Conservation (phyloP, 768 basidiomycete species). For the Neoboletus magnificus region DNA sequence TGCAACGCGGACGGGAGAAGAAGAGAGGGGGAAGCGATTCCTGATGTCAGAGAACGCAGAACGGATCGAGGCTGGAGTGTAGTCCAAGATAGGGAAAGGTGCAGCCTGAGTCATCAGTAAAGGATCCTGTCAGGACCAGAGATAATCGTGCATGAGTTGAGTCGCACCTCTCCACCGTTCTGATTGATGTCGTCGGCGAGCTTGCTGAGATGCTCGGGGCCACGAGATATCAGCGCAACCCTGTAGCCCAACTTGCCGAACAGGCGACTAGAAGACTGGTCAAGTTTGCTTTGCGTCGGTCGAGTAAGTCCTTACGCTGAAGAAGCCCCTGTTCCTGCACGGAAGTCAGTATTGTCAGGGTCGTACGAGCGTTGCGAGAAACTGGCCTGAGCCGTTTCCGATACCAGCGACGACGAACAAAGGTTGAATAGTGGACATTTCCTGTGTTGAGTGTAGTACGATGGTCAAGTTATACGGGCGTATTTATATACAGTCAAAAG, state of each 20-base stretch:
- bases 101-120: slow-evolving; percentile 44
- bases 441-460: not conserved
- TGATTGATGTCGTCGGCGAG: slow-evolving; percentile 54
- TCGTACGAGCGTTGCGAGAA: not conserved
- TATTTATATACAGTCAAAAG: slow-evolving; percentile 11
- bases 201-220: slow-evolving; percentile 46
- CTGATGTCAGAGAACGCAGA: slow-evolving; percentile 48
- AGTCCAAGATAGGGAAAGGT: slow-evolving; percentile 51
- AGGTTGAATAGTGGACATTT: slow-evolving; percentile 39
- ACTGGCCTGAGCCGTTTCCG: slow-evolving; percentile 39
- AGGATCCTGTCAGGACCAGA: not conserved
- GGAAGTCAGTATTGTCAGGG: not conserved
- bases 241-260: slow-evolving; percentile 64
- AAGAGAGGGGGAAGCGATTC: slow-evolving; percentile 41
- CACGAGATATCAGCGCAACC: slow-evolving; percentile 63
- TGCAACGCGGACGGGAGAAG: slow-evolving; percentile 54
- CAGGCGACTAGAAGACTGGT: slow-evolving; percentile 40
- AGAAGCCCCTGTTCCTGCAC: slow-evolving; percentile 53
- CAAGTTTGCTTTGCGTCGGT: not conserved
- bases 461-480: not conserved
- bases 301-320: slow-evolving; percentile 44
- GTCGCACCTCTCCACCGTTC: slow-evolving; percentile 53
- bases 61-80: slow-evolving; percentile 50
- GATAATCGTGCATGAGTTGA: slow-evolving; percentile 1
- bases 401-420: slow-evolving; percentile 60